A percentile compares a stretch with the other conserved stretches of the same genome.
Conservation (phyloP, 2,329 filamentous ascomycete genomes). For the Moelleriella libera region DNA sequence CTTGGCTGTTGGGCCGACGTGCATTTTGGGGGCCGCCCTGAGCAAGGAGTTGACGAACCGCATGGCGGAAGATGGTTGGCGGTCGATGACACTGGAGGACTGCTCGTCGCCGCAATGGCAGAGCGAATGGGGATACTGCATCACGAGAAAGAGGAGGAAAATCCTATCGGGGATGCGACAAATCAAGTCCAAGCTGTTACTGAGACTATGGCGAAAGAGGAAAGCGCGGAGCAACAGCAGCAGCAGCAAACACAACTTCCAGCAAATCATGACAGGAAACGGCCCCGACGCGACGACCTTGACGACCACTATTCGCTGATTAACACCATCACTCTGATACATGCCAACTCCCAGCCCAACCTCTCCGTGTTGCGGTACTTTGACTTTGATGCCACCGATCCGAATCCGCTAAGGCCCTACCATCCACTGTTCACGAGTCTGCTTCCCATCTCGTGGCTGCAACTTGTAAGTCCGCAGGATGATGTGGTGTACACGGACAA, state of each 20-base stretch:
- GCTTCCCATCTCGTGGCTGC: conserved; percentile 79
- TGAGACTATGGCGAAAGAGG: too few species aligned
- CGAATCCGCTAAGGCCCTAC: conserved; percentile 38
- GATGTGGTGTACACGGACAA: conserved; percentile 61
- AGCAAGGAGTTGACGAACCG: conserved; percentile 11
- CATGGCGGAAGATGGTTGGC: conserved; percentile 54
- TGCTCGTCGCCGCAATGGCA: conserved; percentile 70
- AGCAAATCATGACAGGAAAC: conserved; percentile 10
- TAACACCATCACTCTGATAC: conserved; percentile 71
- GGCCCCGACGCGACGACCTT: conserved; percentile 29
- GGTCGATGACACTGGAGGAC: conserved; percentile 74
- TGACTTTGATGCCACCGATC: conserved; percentile 59
- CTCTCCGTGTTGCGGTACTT: conserved; percentile 82
- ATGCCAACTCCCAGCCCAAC: conserved; percentile 76
- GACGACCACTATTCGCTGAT: conserved; percentile 51
- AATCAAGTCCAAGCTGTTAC: not conserved
- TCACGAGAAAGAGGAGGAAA: conserved; percentile 16
- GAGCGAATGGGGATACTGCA: conserved; percentile 80
- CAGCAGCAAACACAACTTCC: conserved; percentile 1
- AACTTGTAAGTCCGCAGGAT: conserved; percentile 62
- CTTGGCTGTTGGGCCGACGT: conserved; percentile 84
- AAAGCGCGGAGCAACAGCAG: too few species aligned
- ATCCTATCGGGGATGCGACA: conserved; percentile 1
- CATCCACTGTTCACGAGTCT: conserved; percentile 78
- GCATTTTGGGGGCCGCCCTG: conserved; percentile 38